These are phyloP conservation scores for Helenozyma rhizophorensis DNA, from an alignment of 805 yeast species.

Conservation along the genomic window DNA sequence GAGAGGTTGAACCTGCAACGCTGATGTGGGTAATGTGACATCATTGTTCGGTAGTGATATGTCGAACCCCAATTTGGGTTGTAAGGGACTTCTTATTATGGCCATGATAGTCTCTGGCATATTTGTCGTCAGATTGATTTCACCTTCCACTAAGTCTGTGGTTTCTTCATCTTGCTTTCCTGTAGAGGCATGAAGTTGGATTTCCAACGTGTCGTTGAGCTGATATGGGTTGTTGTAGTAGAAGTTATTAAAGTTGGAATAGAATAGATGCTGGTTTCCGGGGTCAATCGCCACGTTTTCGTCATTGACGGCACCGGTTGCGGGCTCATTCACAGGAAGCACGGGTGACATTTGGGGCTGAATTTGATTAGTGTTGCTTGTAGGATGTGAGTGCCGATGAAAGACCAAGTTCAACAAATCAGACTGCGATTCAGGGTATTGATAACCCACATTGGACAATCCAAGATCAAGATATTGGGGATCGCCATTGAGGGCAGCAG, in stretches of 20 bases:
- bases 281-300: constrained; percentile 25
- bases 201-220: constrained; percentile 34
- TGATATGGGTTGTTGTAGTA: constrained; percentile 38
- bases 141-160: constrained; percentile 35
- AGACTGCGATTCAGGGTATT: constrained; percentile 25
- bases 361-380: constrained; percentile 3
- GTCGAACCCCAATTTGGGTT: constrained; percentile 42
- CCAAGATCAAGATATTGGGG: constrained; percentile 54
- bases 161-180: constrained; percentile 23
- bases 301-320: constrained; percentile 2
- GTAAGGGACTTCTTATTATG: constrained; percentile 35
- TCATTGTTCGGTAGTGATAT: constrained; percentile 25
- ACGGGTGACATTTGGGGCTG: constrained; percentile 2
- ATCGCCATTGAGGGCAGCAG: constrained; percentile 64
- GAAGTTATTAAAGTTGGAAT: constrained; percentile 36
- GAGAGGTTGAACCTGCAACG: constrained; percentile 62
- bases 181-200: constrained; percentile 40
- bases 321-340: constrained; percentile 2
- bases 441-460: constrained; percentile 14
- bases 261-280: constrained; percentile 32
- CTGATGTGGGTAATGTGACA: constrained; percentile 48
- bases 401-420: constrained; percentile 51
- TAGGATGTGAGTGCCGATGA: constrained; percentile 36
- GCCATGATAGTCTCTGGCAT: constrained; percentile 57
- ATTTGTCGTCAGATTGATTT: constrained; percentile 27